These are phyloP conservation scores for Neonectria coccinea DNA, from an alignment of 2,329 filamentous ascomycete genomes.

Conservation along the genomic window DNA sequence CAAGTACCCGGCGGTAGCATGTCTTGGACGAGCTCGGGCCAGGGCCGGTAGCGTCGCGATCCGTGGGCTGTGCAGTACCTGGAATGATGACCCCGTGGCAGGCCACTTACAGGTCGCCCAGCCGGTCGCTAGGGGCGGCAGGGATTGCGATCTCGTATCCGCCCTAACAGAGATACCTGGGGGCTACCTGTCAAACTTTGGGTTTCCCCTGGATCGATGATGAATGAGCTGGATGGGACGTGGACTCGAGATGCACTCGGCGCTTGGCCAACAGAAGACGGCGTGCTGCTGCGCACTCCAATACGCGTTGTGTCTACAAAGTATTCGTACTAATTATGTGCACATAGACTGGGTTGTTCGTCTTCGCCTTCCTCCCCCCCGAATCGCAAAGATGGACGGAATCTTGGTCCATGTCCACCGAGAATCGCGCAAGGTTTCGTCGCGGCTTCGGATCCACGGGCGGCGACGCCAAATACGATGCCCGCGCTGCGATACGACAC, in stretches of 20 bases:
- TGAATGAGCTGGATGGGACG: slow-evolving; percentile 6
- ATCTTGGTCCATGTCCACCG: background rate
- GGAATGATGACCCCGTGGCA: slow-evolving; percentile 34
- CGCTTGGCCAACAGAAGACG: background rate
- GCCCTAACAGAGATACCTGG: slow-evolving; percentile 44
- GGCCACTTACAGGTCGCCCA: slow-evolving; percentile 32
- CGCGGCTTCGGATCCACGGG: slow-evolving; percentile 3
- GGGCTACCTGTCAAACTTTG: slow-evolving; percentile 29
- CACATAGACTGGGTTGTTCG: background rate
- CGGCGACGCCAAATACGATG: slow-evolving; percentile 8
- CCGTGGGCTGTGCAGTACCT: slow-evolving; percentile 46
- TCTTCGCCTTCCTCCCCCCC: background rate
- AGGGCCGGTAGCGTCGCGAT: slow-evolving; percentile 29
- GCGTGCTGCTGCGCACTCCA: background rate
- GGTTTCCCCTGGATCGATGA: slow-evolving; percentile 15
- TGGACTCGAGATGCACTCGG: slow-evolving; percentile 5
- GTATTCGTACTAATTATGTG: background rate
- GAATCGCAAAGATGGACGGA: too few species aligned
- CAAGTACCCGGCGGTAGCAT: slow-evolving; percentile 39
- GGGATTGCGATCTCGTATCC: slow-evolving; percentile 46
- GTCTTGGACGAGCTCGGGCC: slow-evolving; percentile 29
- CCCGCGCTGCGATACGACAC: slow-evolving; percentile 14
- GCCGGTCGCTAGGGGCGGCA: slow-evolving; percentile 22
- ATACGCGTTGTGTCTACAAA: background rate
- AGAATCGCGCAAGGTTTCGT: background rate